A percentile compares a stretch with the other conserved stretches of the same genome.
phyloP scores from a whole-genome alignment of 805 yeast genomes.

The Jamesozyma hellenica region DNA sequence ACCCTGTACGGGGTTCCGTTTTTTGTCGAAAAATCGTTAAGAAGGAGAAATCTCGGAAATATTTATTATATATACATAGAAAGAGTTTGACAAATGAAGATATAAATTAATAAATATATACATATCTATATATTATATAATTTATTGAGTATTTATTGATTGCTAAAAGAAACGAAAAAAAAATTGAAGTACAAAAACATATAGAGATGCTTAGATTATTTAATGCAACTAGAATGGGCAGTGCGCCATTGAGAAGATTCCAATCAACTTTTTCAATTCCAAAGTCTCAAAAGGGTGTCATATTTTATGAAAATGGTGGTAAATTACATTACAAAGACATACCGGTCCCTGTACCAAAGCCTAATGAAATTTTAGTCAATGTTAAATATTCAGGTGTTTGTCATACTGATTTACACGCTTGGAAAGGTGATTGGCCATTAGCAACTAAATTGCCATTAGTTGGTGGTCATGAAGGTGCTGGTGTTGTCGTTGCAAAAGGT shows the following conservation, averaged over 20 bases:
- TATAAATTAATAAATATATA: too few relatives aligned
- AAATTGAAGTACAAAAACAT: too few relatives aligned
- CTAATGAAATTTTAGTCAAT: conserved; percentile 47
- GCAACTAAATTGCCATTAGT: conserved; percentile 47
- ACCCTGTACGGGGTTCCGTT: too few relatives aligned
- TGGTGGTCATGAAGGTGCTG: conserved; percentile 65
- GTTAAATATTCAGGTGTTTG: conserved; percentile 59
- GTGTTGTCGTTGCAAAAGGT: conserved; percentile 52
- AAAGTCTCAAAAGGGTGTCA: conserved; percentile 41
- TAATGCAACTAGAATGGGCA: not conserved
- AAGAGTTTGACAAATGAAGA: too few relatives aligned
- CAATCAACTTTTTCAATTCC: conserved; percentile 31
- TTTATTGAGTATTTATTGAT: too few relatives aligned
- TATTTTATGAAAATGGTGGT: conserved; percentile 43
- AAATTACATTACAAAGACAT: conserved; percentile 41
- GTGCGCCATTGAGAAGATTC: conserved; percentile 12
- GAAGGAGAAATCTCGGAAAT: too few relatives aligned
- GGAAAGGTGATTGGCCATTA: conserved; percentile 62
- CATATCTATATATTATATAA: too few relatives aligned
- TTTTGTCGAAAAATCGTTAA: not conserved
- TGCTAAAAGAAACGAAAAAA: too few relatives aligned
- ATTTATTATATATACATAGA: too few relatives aligned
- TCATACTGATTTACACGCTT: conserved; percentile 57
- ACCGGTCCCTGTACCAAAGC: conserved; percentile 47
- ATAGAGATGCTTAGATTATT: conserved; percentile 15